Evolutionary conservation across 768 basidiomycete species (phyloP).

Genomic region (Mycena indigotica): DNA sequence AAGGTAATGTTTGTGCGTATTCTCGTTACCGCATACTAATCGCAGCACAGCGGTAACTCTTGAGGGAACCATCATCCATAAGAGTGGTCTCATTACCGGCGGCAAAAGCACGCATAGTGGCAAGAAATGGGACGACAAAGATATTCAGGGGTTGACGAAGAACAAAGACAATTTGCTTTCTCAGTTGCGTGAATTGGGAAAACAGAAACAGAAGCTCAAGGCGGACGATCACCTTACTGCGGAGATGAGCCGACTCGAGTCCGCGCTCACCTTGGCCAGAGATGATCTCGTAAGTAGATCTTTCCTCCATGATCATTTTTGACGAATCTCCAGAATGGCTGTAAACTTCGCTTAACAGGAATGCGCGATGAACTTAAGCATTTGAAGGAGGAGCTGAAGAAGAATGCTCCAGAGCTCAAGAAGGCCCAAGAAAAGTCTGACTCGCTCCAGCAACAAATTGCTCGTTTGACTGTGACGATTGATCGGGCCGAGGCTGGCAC

Average conservation of each 20-base stretch:
- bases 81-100: conserved; percentile 96
- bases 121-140: conserved; percentile 94
- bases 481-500: conserved; percentile 79
- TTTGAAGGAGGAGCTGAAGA: conserved; percentile 69
- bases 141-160: conserved; percentile 70
- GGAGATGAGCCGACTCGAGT: conserved; percentile 79
- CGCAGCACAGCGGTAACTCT: conserved; percentile 79
- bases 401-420: conserved; percentile 66
- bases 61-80: conserved; percentile 96
- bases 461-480: conserved; percentile 56
- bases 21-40: neutral
- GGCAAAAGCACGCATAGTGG: conserved; percentile 79
- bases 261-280: conserved; percentile 67
- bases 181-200: conserved; percentile 81
- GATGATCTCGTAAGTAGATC: conserved; percentile 87
- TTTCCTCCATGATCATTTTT: no score
- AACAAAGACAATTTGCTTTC: conserved; percentile 69
- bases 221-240: conserved; percentile 78
- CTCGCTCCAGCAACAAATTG: conserved; percentile 56
- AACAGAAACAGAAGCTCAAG: conserved; percentile 81
- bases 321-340: conserved; percentile 59
- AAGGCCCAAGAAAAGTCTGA: conserved; percentile 64
- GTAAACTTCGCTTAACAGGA: conserved; percentile 73
- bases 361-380: conserved; percentile 85
- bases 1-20: conserved; percentile 57